Evolutionary conservation across 169 alveolate genomes (phyloP), one percentile per base, ranked within the genome.

Genomic region (Eimeria praecox): DNA sequence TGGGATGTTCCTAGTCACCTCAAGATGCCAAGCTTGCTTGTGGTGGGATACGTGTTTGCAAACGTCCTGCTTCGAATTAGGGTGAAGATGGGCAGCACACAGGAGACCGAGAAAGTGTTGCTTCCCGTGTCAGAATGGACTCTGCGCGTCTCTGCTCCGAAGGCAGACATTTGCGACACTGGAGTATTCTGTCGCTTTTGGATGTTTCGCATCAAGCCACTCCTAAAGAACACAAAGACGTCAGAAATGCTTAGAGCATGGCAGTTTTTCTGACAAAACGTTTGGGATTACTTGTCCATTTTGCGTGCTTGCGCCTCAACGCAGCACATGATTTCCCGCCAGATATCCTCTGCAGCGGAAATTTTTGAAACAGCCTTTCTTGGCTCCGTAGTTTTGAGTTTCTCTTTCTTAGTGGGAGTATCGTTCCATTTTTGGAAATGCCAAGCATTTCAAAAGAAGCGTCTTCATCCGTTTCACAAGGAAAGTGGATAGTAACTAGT

Each of bases 311-410:
- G 42, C 44, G 64, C 64, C 88, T 24, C 42, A 78, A 30, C 66
- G 64, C 88, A 49, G 88, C 88, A 78, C 30, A 78, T 42, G 64
- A 46, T 6, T 78, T 44, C 33, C 66, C 88, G 88, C 88, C 88
- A 78, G 88, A 78, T 78, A 30, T 49, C 42, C 27, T 16, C 62
- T 77, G 88, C 42, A 22, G 88, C 88, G 88, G 66, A 44, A 44
- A 27, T 24, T 24, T 78, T 66, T 38, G 2, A 27, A 75, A 8
- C 66, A 22, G 66, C 64, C 64, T 46, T 40, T 27, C 66, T 44
- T 78, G 66, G 88, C 88, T 44, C 40, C n/a, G 38, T 44, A 78
- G 59, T n/a, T 78, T 42, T 66, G 42, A 78, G 33, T 12, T 44
- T 27, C 0, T 78, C 88, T 30, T 78, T n/a, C 6, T 27, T 20